phyloP scores from a whole-genome alignment of 164 flowering plant genomes.

The Vitis rotundifolia region DNA sequence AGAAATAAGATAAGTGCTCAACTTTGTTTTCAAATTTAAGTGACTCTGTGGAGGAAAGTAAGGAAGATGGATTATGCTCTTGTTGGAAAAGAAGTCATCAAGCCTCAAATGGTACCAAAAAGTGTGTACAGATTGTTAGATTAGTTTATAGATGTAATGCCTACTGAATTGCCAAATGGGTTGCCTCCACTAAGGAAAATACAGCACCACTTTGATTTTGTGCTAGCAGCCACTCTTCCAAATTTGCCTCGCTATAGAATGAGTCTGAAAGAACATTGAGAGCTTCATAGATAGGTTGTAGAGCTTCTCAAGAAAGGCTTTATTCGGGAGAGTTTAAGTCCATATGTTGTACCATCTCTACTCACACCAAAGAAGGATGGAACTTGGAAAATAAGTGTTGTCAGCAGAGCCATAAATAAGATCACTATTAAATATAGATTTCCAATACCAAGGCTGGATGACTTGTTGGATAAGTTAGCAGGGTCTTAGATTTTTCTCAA shows the following conservation, averaged over 20 bases:
- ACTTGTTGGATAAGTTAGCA: background rate
- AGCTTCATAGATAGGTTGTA: background rate
- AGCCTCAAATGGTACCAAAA: no score
- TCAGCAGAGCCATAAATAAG: no score
- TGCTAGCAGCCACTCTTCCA: background rate
- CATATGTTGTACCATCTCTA: background rate
- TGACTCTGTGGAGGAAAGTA: no score
- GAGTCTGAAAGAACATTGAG: background rate
- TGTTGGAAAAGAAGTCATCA: no score
- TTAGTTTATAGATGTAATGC: background rate
- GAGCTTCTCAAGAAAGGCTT: background rate
- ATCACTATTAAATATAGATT: background rate
- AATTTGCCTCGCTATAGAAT: background rate
- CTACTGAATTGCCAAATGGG: no score
- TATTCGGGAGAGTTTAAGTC: background rate
- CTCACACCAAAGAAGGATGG: background rate
- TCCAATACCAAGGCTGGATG: background rate
- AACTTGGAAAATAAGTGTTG: no score
- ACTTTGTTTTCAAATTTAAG: no score
- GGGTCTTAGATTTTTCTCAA: no score
- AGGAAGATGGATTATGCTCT: no score
- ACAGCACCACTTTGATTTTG: background rate
- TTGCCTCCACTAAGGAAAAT: background rate
- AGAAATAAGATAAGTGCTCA: no score
- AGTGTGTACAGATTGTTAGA: background rate